A percentile compares a stretch with the other conserved stretches of the same genome.
phyloP scores from a whole-genome alignment of 2,329 filamentous ascomycete genomes.

The Beauveria bassiana region DNA sequence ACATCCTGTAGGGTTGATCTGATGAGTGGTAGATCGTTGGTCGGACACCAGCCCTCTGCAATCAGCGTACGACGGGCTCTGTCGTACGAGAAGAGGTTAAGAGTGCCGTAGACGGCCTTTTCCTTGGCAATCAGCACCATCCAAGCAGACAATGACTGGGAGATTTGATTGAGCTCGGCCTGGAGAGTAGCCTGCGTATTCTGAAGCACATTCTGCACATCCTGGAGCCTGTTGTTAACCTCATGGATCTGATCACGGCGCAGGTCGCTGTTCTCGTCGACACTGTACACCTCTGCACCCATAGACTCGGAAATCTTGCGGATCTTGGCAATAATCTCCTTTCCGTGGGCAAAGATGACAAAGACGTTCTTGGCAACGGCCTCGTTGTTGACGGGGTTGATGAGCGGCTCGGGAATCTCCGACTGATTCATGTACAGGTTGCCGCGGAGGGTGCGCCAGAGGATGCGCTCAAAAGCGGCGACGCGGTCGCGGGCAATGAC shows the following conservation, averaged over 20 bases:
- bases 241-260: conserved; percentile 94
- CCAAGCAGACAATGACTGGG: conserved; percentile 87
- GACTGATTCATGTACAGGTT: conserved; percentile 99
- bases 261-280: conserved; percentile 95
- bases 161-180: conserved; percentile 88
- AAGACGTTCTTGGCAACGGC: conserved; percentile 95
- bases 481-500: conserved; percentile 92
- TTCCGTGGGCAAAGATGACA: conserved; percentile 97
- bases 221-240: conserved; percentile 86
- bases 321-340: conserved; percentile 97
- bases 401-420: conserved; percentile 87
- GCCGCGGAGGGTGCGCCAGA: conserved; percentile 93
- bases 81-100: conserved; percentile 96
- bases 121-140: conserved; percentile 98
- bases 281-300: conserved; percentile 89
- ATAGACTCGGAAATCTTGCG: conserved; percentile 98
- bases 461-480: conserved; percentile 89
- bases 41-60: conserved; percentile 95
- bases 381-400: conserved; percentile 90
- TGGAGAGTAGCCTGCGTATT: conserved; percentile 95
- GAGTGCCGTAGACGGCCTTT: conserved; percentile 91
- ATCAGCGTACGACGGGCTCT: conserved; percentile 92
- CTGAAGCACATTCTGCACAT: conserved; percentile 83
- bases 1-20: conserved; percentile 93
- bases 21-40: conserved; percentile 80